phyloP scores from a whole-genome alignment of 169 alveolate genomes.

The Hepatocystis sp. region DNA sequence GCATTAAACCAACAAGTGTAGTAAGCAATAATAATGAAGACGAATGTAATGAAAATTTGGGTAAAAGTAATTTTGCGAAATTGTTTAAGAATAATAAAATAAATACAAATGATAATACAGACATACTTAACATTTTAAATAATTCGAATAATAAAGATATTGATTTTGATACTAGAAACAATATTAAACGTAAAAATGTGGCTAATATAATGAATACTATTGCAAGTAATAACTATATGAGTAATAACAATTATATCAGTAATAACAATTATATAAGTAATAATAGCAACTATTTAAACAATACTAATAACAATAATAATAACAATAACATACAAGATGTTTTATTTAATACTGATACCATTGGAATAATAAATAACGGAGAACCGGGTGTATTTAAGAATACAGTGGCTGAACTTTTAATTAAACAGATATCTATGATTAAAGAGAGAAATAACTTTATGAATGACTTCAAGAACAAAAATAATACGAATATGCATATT shows the following conservation, averaged over 20 bases:
- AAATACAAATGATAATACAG: conserved; percentile 24
- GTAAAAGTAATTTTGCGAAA: conserved; percentile 64
- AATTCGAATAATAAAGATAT: no score
- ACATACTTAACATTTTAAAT: conserved; percentile 19
- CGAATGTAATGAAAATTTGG: conserved; percentile 38
- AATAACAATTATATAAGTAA: neutral
- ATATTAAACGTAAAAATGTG: no score
- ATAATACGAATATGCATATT: no score
- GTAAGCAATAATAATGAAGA: no score
- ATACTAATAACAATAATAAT: neutral
- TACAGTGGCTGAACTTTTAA: conserved; percentile 52
- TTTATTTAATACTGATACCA: no score
- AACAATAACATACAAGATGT: neutral
- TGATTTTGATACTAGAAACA: no score
- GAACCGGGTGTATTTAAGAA: no score
- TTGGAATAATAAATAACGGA: no score
- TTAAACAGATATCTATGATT: conserved; percentile 49
- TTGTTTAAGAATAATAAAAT: conserved; percentile 46
- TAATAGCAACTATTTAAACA: neutral
- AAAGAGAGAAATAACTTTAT: conserved; percentile 20
- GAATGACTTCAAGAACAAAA: conserved; percentile 13
- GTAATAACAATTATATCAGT: neutral
- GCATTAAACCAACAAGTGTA: no score
- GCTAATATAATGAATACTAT: no score
- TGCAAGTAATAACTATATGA: neutral